Conservation (phyloP, 2,329 filamentous ascomycete genomes). For the Escovopsis sp. region DNA sequence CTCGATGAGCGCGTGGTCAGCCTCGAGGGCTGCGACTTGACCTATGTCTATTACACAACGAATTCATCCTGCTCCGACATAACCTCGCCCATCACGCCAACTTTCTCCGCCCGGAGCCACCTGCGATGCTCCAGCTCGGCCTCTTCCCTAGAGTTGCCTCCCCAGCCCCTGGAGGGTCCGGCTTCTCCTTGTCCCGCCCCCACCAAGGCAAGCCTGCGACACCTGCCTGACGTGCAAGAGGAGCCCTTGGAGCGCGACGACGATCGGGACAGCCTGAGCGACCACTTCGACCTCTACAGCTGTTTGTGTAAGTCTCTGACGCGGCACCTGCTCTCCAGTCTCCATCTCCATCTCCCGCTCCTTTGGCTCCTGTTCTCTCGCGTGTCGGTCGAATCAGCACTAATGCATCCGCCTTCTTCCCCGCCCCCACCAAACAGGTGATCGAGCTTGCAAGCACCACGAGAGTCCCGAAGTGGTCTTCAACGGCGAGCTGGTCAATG, state of each 20-base stretch:
- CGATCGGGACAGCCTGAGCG: slow-evolving; percentile 19
- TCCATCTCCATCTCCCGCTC: too few species aligned
- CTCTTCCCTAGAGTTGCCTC: slow-evolving; percentile 58
- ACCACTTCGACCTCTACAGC: slow-evolving; percentile 38
- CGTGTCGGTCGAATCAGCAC: background rate
- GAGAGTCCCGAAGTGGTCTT: slow-evolving; percentile 28
- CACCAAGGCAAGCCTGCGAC: slow-evolving; percentile 44
- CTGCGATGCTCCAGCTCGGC: slow-evolving; percentile 57
- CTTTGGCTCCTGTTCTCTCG: too few species aligned
- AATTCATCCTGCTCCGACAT: slow-evolving; percentile 51
- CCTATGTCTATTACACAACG: slow-evolving; percentile 29
- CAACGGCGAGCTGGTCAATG: slow-evolving; percentile 22
- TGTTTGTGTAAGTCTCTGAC: slow-evolving; percentile 55
- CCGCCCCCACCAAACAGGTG: slow-evolving; percentile 29
- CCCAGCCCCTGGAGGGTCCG: slow-evolving; percentile 11
- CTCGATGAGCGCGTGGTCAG: slow-evolving; percentile 23
- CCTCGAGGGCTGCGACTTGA: slow-evolving; percentile 20
- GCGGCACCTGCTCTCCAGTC: background rate
- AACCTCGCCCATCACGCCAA: slow-evolving; percentile 56
- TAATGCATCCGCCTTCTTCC: background rate
- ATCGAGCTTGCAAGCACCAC: slow-evolving; percentile 45
- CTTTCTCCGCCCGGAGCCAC: slow-evolving; percentile 47
- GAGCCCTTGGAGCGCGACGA: slow-evolving; percentile 61
- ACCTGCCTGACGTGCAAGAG: slow-evolving; percentile 71
- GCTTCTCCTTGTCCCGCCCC: slow-evolving; percentile 15